A percentile compares a stretch with the other conserved stretches of the same genome.
These are phyloP conservation scores for Tulasnella sp. DNA, from an alignment of 768 basidiomycete genomes.

Conservation along the genomic window DNA sequence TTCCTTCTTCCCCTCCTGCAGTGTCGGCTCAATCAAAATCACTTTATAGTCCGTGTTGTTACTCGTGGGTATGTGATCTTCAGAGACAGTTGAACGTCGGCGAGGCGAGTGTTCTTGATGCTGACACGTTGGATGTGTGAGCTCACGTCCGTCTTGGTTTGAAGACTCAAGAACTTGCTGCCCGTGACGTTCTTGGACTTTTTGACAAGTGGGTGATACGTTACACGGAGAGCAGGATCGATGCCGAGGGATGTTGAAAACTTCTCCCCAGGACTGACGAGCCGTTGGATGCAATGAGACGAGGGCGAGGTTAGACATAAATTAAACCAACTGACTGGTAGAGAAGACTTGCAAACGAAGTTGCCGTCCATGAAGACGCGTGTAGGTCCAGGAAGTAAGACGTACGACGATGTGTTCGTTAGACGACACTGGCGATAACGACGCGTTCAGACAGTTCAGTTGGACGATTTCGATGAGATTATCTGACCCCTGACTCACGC, in stretches of 20 bases:
- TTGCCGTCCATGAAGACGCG: constrained; percentile 19
- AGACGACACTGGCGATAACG: constrained; percentile 9
- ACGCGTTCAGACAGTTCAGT: neutral
- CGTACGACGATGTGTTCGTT: constrained; percentile 11
- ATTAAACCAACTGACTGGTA: constrained; percentile 7
- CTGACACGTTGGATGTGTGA: constrained; percentile 15
- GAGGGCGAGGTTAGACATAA: neutral
- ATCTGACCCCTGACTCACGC: constrained; percentile 1
- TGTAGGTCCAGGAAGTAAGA: constrained; percentile 11
- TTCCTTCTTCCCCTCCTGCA: too few species aligned
- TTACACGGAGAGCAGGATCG: constrained; percentile 18
- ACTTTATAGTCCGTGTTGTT: constrained; percentile 18
- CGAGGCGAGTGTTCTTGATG: constrained; percentile 16
- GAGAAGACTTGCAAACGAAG: constrained; percentile 18
- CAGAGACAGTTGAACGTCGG: constrained; percentile 3
- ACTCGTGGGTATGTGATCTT: constrained; percentile 17
- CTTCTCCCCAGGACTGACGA: constrained; percentile 12
- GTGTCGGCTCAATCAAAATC: constrained; percentile 8
- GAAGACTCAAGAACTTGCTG: neutral
- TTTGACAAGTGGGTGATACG: constrained; percentile 17
- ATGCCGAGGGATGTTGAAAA: constrained; percentile 19
- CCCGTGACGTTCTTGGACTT: neutral
- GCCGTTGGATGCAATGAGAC: neutral
- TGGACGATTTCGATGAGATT: neutral
- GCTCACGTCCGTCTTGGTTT: constrained; percentile 15